A percentile compares a stretch with the other conserved stretches of the same genome.
Conservation (phyloP, 1,284 basidiomycete species). For the Peniophora sp. region DNA sequence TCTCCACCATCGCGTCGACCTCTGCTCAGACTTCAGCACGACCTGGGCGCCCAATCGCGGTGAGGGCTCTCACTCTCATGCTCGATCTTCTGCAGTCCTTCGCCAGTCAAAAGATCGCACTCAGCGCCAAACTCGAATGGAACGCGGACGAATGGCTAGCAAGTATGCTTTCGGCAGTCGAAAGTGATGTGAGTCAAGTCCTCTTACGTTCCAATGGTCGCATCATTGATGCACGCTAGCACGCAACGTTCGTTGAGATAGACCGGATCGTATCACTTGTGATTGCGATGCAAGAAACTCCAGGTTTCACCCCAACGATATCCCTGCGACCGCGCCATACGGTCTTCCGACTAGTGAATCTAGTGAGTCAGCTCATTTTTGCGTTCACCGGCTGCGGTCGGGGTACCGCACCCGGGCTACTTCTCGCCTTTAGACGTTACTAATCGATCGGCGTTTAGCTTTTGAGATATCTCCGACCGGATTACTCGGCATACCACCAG, state of each 20-base stretch:
- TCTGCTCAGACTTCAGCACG: slow-evolving; percentile 31
- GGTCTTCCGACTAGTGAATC: slow-evolving; percentile 50
- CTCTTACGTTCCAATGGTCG: not conserved
- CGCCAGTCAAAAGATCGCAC: slow-evolving; percentile 23
- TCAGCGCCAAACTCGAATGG: slow-evolving; percentile 39
- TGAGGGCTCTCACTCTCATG: slow-evolving; percentile 41
- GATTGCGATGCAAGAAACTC: slow-evolving; percentile 45
- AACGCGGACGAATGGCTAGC: slow-evolving; percentile 49
- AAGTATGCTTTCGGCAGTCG: slow-evolving; percentile 39
- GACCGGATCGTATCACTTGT: slow-evolving; percentile 57
- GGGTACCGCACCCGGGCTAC: too few relatives aligned
- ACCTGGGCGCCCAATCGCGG: slow-evolving; percentile 33
- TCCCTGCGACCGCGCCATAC: slow-evolving; percentile 44
- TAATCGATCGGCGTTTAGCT: slow-evolving; percentile 38
- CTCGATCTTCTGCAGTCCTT: slow-evolving; percentile 36
- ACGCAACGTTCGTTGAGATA: slow-evolving; percentile 57
- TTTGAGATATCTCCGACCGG: slow-evolving; percentile 66
- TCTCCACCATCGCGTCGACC: slow-evolving; percentile 36
- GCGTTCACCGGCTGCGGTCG: too few relatives aligned
- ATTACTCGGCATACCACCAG: slow-evolving; percentile 69
- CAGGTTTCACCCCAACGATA: slow-evolving; percentile 43
- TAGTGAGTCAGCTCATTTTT: slow-evolving; percentile 23
- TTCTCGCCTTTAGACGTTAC: not conserved
- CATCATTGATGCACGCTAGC: slow-evolving; percentile 26
- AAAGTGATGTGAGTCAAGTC: slow-evolving; percentile 38